A percentile compares a stretch with the other conserved stretches of the same genome.
Conservation (phyloP, 192 early-diverging fungal species). For the Podila epicladia region DNA sequence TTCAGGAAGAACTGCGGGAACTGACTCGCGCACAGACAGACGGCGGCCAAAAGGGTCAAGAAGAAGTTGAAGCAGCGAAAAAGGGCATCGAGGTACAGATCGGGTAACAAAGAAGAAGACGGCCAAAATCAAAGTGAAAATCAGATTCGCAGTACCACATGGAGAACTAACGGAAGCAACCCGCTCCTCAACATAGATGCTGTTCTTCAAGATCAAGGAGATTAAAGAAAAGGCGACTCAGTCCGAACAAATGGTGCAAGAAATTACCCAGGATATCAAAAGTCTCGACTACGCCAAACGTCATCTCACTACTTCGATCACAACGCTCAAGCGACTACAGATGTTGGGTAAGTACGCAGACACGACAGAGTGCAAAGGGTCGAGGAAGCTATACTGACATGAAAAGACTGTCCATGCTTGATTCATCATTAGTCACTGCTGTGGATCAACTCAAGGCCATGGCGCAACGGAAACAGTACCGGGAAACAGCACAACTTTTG, state of each 20-base stretch:
- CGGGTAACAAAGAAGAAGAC: background rate
- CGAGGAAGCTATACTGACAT: background rate
- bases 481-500: conserved; percentile 81
- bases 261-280: conserved; percentile 97
- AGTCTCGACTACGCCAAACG: conserved; percentile 93
- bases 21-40: conserved; percentile 79
- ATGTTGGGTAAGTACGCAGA: conserved; percentile 75
- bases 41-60: conserved; percentile 63
- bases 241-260: conserved; percentile 89
- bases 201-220: conserved; percentile 83
- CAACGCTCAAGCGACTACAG: conserved; percentile 84
- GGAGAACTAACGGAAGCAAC: background rate
- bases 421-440: conserved; percentile 64
- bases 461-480: conserved; percentile 75
- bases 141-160: no score
- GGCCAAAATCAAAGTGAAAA: background rate
- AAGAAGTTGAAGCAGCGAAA: conserved; percentile 77
- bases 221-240: conserved; percentile 88
- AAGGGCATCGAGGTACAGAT: conserved; percentile 74
- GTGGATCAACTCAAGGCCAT: conserved; percentile 77
- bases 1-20: conserved; percentile 72
- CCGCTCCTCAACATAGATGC: conserved; percentile 56
- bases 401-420: no score
- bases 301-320: conserved; percentile 85
- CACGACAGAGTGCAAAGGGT: background rate